Evolutionary conservation across 306 rosid species (phyloP).

Genomic region (Astragalus membranaceus): DNA sequence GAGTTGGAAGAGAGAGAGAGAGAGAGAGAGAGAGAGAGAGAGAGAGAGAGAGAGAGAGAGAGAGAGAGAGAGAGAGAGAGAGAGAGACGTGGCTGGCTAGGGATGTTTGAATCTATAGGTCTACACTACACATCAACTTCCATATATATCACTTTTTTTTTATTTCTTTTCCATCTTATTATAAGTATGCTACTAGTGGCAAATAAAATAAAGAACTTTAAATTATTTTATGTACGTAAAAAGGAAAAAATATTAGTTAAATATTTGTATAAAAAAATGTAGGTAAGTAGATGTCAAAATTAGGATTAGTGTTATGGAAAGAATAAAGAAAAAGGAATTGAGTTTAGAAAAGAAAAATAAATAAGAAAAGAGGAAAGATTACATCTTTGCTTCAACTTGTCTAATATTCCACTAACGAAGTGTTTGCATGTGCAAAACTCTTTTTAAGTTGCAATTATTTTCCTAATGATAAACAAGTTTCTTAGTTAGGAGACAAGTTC

Average conservation of each 20-base stretch:
- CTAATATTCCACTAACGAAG: slow-evolving; percentile 23
- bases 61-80: not conserved
- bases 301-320: slow-evolving; percentile 8
- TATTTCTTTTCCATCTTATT: not conserved
- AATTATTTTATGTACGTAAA: slow-evolving; percentile 6
- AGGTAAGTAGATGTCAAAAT: slow-evolving; percentile 21
- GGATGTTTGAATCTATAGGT: slow-evolving; percentile 35
- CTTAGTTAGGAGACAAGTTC: slow-evolving; percentile 51
- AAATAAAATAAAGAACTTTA: slow-evolving; percentile 13
- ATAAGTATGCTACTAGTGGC: not conserved
- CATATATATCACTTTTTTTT: slow-evolving; percentile 29
- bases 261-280: not conserved
- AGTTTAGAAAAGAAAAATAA: slow-evolving; percentile 9
- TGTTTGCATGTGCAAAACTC: slow-evolving; percentile 32
- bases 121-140: slow-evolving; percentile 29
- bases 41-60: not conserved
- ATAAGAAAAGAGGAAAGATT: not conserved
- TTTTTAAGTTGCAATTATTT: slow-evolving; percentile 22
- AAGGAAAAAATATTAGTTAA: slow-evolving; percentile 10
- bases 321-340: slow-evolving; percentile 13
- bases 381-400: slow-evolving; percentile 31
- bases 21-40: not conserved
- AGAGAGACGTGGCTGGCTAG: not conserved
- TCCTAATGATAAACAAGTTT: slow-evolving; percentile 30
- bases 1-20: not conserved